A percentile compares a stretch with the other conserved stretches of the same genome.
phyloP scores from a whole-genome alignment of 1,284 basidiomycete species.

The Cryptococcus sp. region DNA sequence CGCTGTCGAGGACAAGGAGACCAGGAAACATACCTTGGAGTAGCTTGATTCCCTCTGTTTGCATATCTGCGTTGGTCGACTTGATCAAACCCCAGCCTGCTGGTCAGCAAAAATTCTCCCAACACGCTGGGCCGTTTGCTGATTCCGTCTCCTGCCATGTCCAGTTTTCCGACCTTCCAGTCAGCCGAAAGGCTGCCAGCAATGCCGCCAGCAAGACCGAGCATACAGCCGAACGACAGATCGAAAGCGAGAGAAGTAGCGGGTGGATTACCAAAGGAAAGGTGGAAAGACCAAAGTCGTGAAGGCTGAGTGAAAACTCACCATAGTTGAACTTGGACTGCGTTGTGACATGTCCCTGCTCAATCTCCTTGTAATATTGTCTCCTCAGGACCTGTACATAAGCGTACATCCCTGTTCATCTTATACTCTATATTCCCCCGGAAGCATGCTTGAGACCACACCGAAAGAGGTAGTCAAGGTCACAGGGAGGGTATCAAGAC shows the following conservation, averaged over 20 bases:
- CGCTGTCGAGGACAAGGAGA: background rate
- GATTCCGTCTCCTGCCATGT: too few relatives aligned
- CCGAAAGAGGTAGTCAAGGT: background rate
- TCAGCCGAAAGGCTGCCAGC: too few relatives aligned
- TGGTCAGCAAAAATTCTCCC: background rate
- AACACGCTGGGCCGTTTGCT: background rate
- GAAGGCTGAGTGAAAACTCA: slow-evolving; percentile 26
- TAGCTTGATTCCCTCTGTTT: slow-evolving; percentile 83
- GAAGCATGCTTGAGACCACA: too few relatives aligned
- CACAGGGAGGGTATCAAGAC: background rate
- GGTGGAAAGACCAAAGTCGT: too few relatives aligned
- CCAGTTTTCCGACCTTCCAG: too few relatives aligned
- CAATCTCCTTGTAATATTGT: slow-evolving; percentile 83
- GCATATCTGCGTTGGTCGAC: slow-evolving; percentile 71
- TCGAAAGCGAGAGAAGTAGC: too few relatives aligned
- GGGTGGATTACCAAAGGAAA: too few relatives aligned
- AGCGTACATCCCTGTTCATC: too few relatives aligned
- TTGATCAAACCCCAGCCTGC: slow-evolving; percentile 82
- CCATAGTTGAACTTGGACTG: slow-evolving; percentile 99
- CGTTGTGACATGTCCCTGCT: slow-evolving; percentile 77
- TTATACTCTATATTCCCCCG: too few relatives aligned
- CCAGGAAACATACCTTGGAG: slow-evolving; percentile 66
- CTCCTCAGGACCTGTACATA: slow-evolving; percentile 62
- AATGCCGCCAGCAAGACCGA: too few relatives aligned
- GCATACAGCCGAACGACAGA: too few relatives aligned